Conservation (phyloP, 805 yeast genomes). For the Ogataea allantospora region DNA sequence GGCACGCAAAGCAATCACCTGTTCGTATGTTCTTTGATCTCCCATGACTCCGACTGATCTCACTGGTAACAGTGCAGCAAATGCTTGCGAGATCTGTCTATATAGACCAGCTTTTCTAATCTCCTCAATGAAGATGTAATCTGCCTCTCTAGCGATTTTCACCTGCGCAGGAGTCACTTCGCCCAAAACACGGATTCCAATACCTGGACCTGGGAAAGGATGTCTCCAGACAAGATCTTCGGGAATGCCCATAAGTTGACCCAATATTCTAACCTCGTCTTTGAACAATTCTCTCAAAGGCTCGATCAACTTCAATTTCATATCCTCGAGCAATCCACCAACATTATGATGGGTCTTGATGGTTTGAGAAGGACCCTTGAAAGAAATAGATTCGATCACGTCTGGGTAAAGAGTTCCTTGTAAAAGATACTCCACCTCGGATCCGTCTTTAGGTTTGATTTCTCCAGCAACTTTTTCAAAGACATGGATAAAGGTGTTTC, state of each 20-base stretch:
- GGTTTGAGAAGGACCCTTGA: conserved; percentile 99
- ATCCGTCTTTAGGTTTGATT: conserved; percentile 85
- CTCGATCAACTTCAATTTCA: conserved; percentile 97
- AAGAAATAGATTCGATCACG: conserved; percentile 96
- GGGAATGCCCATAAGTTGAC: conserved; percentile 92
- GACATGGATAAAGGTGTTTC: conserved; percentile 95
- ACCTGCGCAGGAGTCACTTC: conserved; percentile 94
- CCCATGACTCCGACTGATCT: conserved; percentile 99
- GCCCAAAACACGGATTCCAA: conserved; percentile 96
- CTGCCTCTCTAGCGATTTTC: conserved; percentile 96
- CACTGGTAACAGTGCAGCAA: conserved; percentile 95
- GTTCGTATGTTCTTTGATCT: conserved; percentile 98
- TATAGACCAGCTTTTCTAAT: conserved; percentile 91
- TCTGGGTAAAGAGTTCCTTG: conserved; percentile 99
- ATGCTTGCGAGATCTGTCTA: conserved; percentile 92
- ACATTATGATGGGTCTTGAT: conserved; percentile 99
- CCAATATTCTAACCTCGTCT: conserved; percentile 97
- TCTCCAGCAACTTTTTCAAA: conserved; percentile 94
- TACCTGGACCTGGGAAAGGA: conserved; percentile 99
- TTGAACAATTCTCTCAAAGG: conserved; percentile 98
- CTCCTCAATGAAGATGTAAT: conserved; percentile 92
- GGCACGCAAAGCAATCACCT: conserved; percentile 98
- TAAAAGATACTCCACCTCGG: conserved; percentile 86
- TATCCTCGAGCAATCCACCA: conserved; percentile 95
- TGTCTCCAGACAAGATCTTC: conserved; percentile 99